Base-by-base conservation (phyloP, 2,329 filamentous ascomycete genomes). In the Colletotrichum sp. region DNA sequence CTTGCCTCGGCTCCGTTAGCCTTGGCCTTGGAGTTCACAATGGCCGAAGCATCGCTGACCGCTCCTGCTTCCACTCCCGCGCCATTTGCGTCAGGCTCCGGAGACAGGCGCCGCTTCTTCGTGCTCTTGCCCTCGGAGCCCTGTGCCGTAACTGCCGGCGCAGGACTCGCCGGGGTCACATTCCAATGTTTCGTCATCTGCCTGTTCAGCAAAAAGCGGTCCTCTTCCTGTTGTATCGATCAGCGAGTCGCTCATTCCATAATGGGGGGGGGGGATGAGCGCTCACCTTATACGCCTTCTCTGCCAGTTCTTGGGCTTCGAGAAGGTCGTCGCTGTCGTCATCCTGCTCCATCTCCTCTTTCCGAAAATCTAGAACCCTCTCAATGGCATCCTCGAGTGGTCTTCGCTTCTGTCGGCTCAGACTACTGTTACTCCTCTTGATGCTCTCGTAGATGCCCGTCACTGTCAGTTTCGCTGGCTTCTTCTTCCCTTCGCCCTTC, bases 311-410 rank as follows among this genome's bases (percentile, higher is more conserved):
- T 30, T 78, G 80, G 2, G 76, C 77, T 32, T 89, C 88, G 24
- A 89, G 87, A 3, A 87, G 87, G 39, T 91, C 90, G 66, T 78
- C 89, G 34, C 88, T 87, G 6, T 90, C 90, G 32, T 90, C 90
- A 66, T 88, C 90, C 28, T 90, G 89, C 63, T 88, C 89, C 16
- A 88, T 84, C 76, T 93, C 90, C 79, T 95, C 92, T 78, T 93
- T 94, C 7, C 96, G 88, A 21, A 95, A 92, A 9, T 93, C 91
- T 18, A 98, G 86, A 0, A 96, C 95, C 9, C 95, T 90, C 77
- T 98, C 95, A 78, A 99, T 95, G 44, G 94, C 94, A 78, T 97
- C 95, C 83, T 98, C 95, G 2, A 99, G 86, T 0, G 94, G 88
- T 77, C 93, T 93, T 84, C 97, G 98, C 52, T 95, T 95, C 79